Conservation (phyloP, 208 protist species). For the Leishmania aethiopica region DNA sequence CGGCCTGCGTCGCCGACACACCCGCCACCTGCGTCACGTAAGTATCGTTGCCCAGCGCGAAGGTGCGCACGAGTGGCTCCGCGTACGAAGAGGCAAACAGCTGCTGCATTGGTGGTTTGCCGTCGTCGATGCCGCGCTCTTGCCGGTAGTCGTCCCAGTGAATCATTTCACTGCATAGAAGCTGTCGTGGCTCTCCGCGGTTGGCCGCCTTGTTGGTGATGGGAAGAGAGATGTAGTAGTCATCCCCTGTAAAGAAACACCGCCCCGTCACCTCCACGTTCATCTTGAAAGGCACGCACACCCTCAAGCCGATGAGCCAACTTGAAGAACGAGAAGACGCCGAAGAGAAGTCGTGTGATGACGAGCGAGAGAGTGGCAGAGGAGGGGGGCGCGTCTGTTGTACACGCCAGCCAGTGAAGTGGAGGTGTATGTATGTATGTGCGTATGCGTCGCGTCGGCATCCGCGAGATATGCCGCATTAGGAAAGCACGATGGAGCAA, state of each 20-base stretch:
- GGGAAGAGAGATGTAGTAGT: constrained; percentile 26
- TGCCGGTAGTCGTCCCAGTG: constrained; percentile 79
- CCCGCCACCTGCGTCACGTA: constrained; percentile 24
- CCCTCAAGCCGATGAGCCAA: neutral
- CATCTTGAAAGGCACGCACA: constrained; percentile 7
- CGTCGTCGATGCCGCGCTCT: constrained; percentile 43
- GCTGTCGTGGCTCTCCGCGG: constrained; percentile 21
- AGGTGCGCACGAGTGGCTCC: constrained; percentile 10
- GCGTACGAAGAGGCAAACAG: constrained; percentile 26
- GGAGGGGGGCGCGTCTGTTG: neutral
- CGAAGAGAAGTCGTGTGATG: neutral
- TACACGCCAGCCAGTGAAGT: neutral
- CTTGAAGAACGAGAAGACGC: neutral
- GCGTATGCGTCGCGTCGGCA: neutral
- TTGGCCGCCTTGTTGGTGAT: constrained; percentile 22
- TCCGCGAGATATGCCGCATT: neutral
- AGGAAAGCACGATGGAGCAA: neutral
- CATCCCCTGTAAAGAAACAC: constrained; percentile 17
- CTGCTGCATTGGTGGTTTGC: constrained; percentile 48
- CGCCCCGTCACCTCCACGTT: constrained; percentile 26
- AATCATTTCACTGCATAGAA: constrained; percentile 68
- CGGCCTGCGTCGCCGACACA: constrained; percentile 16
- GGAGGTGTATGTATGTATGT: neutral
- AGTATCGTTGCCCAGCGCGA: constrained; percentile 12
- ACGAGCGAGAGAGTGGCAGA: neutral